Percentiles rank a stretch among this genome's conserved stretches.
phyloP scores from a whole-genome alignment of 768 basidiomycete genomes.

The Mycena pura region DNA sequence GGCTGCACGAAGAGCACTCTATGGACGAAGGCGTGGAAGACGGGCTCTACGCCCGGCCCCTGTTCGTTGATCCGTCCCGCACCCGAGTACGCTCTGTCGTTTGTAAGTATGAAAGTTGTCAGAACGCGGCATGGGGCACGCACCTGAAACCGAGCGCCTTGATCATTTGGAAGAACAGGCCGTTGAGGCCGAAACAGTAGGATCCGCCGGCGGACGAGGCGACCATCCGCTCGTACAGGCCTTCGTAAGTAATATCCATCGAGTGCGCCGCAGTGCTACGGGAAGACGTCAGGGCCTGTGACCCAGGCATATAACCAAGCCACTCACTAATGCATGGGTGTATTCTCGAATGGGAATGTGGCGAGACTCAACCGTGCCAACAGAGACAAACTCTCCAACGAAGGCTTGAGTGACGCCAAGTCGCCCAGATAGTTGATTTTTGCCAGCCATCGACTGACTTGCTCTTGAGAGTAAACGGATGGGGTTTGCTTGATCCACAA shows the following conservation, averaged over 20 bases:
- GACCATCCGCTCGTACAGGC: conserved; percentile 15
- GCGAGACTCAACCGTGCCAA: conserved; percentile 15
- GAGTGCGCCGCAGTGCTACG: conserved; percentile 15
- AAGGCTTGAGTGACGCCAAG: not conserved
- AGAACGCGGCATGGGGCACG: not conserved
- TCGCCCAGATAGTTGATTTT: conserved; percentile 17
- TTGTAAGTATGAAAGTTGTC: not conserved
- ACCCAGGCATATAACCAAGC: not conserved
- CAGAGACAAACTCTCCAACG: conserved; percentile 5
- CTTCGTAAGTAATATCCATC: conserved; percentile 22
- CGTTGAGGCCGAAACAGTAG: conserved; percentile 24
- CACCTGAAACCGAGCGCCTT: conserved; percentile 20
- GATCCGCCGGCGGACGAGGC: conserved; percentile 10
- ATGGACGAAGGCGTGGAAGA: conserved; percentile 28
- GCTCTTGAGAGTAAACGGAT: conserved; percentile 8
- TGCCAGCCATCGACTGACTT: conserved; percentile 19
- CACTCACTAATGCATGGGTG: conserved; percentile 25
- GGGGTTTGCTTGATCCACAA: conserved; percentile 17
- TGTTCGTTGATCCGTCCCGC: conserved; percentile 27
- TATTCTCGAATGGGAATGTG: conserved; percentile 26
- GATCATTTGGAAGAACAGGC: conserved; percentile 22
- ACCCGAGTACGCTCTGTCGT: conserved; percentile 21
- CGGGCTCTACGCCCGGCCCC: not conserved
- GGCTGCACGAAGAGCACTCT: conserved; percentile 33
- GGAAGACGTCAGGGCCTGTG: not conserved